phyloP scores from a whole-genome alignment of 257 asterid species.

The Lycium ferocissimum region DNA sequence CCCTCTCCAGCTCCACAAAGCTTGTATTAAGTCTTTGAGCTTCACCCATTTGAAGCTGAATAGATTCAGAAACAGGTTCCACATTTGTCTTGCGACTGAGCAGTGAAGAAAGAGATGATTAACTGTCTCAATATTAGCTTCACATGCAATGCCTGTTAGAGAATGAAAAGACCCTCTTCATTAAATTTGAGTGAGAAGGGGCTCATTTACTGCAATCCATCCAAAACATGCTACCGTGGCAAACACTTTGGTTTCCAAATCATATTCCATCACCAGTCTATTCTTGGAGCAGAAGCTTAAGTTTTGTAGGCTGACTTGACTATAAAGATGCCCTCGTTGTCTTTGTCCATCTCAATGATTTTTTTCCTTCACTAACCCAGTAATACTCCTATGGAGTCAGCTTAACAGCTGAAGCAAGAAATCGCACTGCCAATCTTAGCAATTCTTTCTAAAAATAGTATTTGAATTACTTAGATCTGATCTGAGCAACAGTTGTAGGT shows the following conservation, averaged over 20 bases:
- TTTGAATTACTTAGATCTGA: not conserved
- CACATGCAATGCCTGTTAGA: not conserved
- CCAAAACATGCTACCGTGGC: not conserved
- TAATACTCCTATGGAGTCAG: not conserved
- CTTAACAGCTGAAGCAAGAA: not conserved
- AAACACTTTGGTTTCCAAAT: not conserved
- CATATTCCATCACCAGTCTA: not conserved
- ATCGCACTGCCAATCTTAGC: not conserved
- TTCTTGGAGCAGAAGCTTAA: not conserved
- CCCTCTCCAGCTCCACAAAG: not conserved
- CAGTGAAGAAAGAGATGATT: not conserved
- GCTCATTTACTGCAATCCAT: not conserved
- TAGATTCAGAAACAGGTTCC: not conserved
- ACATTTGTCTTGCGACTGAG: not conserved
- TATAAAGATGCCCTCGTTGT: not conserved
- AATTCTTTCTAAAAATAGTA: not conserved
- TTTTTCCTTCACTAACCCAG: not conserved
- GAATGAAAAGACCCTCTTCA: not conserved
- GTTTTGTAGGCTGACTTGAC: not conserved
- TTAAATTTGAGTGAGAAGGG: not conserved
- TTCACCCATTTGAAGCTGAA: not conserved
- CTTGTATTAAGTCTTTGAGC: not conserved
- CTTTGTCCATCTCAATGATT: not conserved
- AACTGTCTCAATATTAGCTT: not conserved
- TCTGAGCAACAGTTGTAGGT: not conserved